Evolutionary conservation across 257 asterid genomes (phyloP).

Genomic region (Henckelia pumila): DNA sequence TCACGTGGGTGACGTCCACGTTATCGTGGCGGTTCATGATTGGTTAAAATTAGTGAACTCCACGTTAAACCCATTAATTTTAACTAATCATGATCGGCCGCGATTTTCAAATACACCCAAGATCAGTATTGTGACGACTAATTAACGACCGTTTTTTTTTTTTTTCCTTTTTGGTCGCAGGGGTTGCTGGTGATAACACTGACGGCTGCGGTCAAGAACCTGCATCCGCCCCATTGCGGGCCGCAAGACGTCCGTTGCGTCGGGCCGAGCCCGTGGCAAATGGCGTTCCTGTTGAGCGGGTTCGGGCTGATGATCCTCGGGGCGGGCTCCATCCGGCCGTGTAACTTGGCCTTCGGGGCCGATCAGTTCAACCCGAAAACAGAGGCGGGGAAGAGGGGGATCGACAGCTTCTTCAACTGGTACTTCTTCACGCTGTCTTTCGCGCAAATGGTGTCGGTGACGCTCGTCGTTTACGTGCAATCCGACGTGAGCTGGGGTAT

Average conservation of each 20-base stretch:
- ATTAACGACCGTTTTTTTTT: no score
- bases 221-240: constrained; percentile 70
- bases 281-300: constrained; percentile 41
- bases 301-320: constrained; percentile 58
- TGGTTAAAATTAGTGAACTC: no score
- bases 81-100: no score
- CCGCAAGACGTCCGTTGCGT: constrained; percentile 34
- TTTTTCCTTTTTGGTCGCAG: constrained; percentile 25
- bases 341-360: constrained; percentile 79
- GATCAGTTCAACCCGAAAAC: constrained; percentile 78
- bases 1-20: no score
- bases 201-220: constrained; percentile 49
- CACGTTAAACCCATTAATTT: no score
- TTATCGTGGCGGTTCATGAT: no score
- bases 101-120: background rate
- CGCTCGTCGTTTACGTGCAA: constrained; percentile 67
- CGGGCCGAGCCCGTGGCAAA: constrained; percentile 55
- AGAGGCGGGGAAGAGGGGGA: constrained; percentile 56
- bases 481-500: constrained; percentile 64
- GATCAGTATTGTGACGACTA: no score
- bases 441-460: constrained; percentile 65
- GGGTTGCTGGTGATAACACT: constrained; percentile 56
- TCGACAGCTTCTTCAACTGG: constrained; percentile 81
- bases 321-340: constrained; percentile 71
- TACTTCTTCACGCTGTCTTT: constrained; percentile 71